These are phyloP conservation scores for Zygosaccharomyces kombuchaensis DNA, from an alignment of 805 yeast species.

Conservation along the genomic window DNA sequence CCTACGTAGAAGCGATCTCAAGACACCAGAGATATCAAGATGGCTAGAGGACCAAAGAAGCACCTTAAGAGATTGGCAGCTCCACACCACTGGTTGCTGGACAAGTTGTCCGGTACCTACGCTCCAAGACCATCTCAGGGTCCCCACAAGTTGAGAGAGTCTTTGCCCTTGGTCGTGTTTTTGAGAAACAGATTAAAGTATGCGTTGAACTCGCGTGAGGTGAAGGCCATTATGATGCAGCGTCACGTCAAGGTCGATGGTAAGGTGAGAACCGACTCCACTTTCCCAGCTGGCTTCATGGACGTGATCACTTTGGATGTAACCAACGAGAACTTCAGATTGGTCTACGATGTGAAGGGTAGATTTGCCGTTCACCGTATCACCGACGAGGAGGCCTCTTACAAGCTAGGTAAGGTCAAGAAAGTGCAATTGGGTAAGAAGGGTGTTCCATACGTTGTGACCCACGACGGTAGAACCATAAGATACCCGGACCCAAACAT, in stretches of 20 bases:
- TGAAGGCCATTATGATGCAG: slow-evolving; percentile 96
- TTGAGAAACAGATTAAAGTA: slow-evolving; percentile 98
- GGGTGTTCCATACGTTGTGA: slow-evolving; percentile 96
- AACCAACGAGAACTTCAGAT: slow-evolving; percentile 99
- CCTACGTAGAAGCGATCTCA: slow-evolving; percentile 3
- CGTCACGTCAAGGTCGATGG: slow-evolving; percentile 98
- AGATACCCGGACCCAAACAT: slow-evolving; percentile 98
- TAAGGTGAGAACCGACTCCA: slow-evolving; percentile 98
- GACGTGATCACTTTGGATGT: slow-evolving; percentile 96
- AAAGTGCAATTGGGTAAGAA: slow-evolving; percentile 97
- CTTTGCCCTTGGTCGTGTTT: slow-evolving; percentile 94
- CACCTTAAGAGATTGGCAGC: slow-evolving; percentile 99
- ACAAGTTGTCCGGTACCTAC: slow-evolving; percentile 98
- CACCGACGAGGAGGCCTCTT: slow-evolving; percentile 96
- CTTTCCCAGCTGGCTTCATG: slow-evolving; percentile 99
- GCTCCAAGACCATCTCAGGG: slow-evolving; percentile 99
- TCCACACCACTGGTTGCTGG: slow-evolving; percentile 99
- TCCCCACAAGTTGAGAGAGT: slow-evolving; percentile 99
- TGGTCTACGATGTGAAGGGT: slow-evolving; percentile 97
- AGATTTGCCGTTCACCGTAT: slow-evolving; percentile 99
- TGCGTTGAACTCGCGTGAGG: slow-evolving; percentile 98
- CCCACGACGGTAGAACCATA: slow-evolving; percentile 99
- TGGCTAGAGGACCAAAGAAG: slow-evolving; percentile 93
- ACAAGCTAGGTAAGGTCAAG: slow-evolving; percentile 98
- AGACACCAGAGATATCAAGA: slow-evolving; percentile 33